phyloP scores from a whole-genome alignment of 1,139 yeast genomes.

The Geotrichum reessii region DNA sequence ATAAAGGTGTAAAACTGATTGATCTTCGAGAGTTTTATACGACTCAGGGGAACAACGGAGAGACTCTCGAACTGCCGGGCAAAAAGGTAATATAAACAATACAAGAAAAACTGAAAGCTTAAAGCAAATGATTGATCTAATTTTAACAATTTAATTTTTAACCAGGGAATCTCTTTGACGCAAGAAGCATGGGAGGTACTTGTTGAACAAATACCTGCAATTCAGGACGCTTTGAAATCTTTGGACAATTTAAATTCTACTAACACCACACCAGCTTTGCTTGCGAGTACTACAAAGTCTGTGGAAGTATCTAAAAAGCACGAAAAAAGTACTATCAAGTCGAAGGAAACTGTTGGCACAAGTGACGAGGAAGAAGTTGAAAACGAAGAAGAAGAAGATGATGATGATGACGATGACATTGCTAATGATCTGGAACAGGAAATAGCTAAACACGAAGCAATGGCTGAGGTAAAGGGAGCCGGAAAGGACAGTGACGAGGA shows the following conservation, averaged over 20 bases:
- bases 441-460: conserved; percentile 13
- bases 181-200: conserved; percentile 62
- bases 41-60: conserved; percentile 46
- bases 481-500: conserved; percentile 1
- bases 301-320: conserved; percentile 2
- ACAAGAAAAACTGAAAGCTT: not conserved
- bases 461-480: conserved; percentile 6
- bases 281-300: not conserved
- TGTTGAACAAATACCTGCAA: conserved; percentile 47
- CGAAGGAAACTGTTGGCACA: conserved; percentile 3
- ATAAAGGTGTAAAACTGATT: conserved; percentile 57
- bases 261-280: not conserved
- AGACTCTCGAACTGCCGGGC: conserved; percentile 58
- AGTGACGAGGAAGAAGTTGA: conserved; percentile 16
- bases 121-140: not conserved
- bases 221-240: conserved; percentile 52
- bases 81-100: conserved; percentile 44
- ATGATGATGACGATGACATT: conserved; percentile 6
- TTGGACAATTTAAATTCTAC: conserved; percentile 15
- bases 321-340: not conserved
- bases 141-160: too few relatives aligned
- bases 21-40: conserved; percentile 78
- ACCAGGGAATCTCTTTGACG: conserved; percentile 65
- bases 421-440: conserved; percentile 14
- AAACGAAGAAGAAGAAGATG: conserved; percentile 14